Conservation (phyloP, 306 rosid species). For the Mucuna pruriens region DNA sequence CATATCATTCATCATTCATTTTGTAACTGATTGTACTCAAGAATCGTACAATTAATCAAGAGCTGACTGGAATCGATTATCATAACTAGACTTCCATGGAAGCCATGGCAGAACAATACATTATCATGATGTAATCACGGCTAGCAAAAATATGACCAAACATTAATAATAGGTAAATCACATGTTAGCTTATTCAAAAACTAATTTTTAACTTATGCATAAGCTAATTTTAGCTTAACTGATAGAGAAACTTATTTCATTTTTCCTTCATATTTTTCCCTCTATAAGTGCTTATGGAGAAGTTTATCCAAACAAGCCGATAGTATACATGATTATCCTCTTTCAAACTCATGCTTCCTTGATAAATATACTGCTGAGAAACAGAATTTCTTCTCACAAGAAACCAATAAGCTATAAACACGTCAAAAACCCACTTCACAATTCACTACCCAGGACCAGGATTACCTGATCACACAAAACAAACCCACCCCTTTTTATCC, state of each 20-base stretch:
- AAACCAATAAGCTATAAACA: background rate
- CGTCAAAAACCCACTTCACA: background rate
- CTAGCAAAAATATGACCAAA: background rate
- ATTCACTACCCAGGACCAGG: background rate
- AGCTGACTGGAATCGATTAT: background rate
- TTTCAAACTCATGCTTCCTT: background rate
- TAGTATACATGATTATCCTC: background rate
- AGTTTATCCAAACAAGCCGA: too few species aligned
- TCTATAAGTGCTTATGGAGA: too few species aligned
- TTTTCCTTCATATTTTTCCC: too few species aligned
- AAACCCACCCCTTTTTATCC: background rate
- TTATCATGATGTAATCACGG: background rate
- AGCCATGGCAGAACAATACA: constrained; percentile 12
- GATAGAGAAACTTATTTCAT: too few species aligned
- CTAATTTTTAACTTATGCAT: too few species aligned
- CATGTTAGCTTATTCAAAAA: background rate
- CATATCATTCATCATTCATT: background rate
- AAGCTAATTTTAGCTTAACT: too few species aligned
- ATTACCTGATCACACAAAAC: background rate
- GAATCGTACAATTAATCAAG: background rate
- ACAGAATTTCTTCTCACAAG: background rate
- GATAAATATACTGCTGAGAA: background rate
- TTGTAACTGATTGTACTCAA: background rate
- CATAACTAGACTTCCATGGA: background rate
- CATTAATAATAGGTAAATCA: constrained; percentile 5